These are phyloP conservation scores for Neoboletus magnificus DNA, from an alignment of 768 basidiomycete species.

Conservation along the genomic window DNA sequence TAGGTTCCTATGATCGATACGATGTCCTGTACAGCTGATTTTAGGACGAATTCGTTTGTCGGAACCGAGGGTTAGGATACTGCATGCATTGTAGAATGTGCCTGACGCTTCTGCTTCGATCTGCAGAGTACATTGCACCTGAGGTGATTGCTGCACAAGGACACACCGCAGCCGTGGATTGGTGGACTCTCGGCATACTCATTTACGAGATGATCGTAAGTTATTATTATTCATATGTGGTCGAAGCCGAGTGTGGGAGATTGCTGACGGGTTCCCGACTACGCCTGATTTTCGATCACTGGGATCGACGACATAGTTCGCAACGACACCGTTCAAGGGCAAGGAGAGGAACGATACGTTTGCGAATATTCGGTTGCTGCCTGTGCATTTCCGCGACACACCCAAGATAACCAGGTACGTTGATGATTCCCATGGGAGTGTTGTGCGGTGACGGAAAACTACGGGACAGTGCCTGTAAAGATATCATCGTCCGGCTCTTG, in stretches of 20 bases:
- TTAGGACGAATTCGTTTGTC: constrained; percentile 98
- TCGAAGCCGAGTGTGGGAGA: constrained; percentile 18
- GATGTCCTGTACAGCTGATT: constrained; percentile 94
- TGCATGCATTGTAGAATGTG: constrained; percentile 5
- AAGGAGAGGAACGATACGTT: constrained; percentile 93
- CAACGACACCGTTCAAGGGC: constrained; percentile 99
- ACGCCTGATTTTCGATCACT: constrained; percentile 21
- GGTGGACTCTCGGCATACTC: constrained; percentile 98
- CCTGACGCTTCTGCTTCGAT: constrained; percentile 18
- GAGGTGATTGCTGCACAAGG: constrained; percentile 97
- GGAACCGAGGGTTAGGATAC: constrained; percentile 85
- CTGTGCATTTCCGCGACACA: constrained; percentile 82
- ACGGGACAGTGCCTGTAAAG: constrained; percentile 72
- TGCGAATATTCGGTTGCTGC: constrained; percentile 85
- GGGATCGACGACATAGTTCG: constrained; percentile 59
- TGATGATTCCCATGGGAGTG: constrained; percentile 8
- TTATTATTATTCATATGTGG: constrained; percentile 29
- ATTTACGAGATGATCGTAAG: constrained; percentile 99
- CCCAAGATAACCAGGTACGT: constrained; percentile 74
- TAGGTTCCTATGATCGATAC: constrained; percentile 95
- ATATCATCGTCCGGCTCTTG: constrained; percentile 79
- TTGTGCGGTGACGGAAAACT: constrained; percentile 5
- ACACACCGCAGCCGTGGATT: constrained; percentile 97
- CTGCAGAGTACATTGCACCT: constrained; percentile 94
- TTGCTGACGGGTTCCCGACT: constrained; percentile 36